These are phyloP conservation scores for Cucurbita pepo DNA, from an alignment of 306 rosid species.

Conservation along the genomic window DNA sequence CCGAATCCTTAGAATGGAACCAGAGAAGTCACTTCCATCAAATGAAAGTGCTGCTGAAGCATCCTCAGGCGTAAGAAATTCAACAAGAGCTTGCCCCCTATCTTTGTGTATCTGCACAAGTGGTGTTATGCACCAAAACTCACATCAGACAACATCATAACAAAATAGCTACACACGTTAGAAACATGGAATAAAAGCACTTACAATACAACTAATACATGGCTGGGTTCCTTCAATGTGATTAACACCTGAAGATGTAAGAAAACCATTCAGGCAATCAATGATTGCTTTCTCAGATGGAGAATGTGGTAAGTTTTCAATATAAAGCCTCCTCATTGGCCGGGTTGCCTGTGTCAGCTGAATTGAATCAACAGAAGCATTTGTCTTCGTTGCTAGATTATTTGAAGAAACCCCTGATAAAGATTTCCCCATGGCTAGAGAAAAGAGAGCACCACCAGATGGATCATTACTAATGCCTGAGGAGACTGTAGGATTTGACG, in stretches of 20 bases:
- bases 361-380: conserved; percentile 43
- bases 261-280: conserved; percentile 57
- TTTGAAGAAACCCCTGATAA: conserved; percentile 17
- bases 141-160: not conserved
- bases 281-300: conserved; percentile 58
- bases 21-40: conserved; percentile 57
- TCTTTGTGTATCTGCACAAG: conserved; percentile 64
- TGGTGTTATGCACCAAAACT: conserved; percentile 12
- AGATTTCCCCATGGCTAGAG: conserved; percentile 25
- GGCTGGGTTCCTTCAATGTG: conserved; percentile 60
- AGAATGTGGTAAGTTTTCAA: conserved; percentile 72
- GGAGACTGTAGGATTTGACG: conserved; percentile 24
- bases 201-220: conserved; percentile 79
- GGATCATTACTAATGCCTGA: conserved; percentile 28
- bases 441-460: conserved; percentile 24
- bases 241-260: conserved; percentile 43
- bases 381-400: conserved; percentile 30
- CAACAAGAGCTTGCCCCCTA: conserved; percentile 73
- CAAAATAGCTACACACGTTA: not conserved
- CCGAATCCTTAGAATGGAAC: conserved; percentile 55
- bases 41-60: conserved; percentile 83
- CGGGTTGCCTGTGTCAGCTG: conserved; percentile 91
- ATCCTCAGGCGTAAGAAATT: conserved; percentile 85
- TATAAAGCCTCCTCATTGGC: conserved; percentile 84
- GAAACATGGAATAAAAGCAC: conserved; percentile 12